Conservation (phyloP, 192 early-diverging fungal genomes). For the Umbelopsis ramanniana region DNA sequence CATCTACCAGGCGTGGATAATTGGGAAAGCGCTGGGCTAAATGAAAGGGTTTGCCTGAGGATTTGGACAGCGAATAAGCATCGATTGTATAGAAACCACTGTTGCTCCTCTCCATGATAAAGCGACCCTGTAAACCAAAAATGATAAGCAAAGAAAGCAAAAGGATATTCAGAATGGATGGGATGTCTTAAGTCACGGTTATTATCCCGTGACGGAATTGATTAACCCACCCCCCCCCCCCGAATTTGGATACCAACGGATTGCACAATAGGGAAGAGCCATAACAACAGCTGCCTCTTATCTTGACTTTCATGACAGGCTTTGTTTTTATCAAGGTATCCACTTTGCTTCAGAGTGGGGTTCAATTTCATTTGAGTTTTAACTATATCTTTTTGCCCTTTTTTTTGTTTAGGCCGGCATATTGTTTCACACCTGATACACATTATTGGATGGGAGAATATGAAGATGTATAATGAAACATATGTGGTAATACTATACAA, state of each 20-base stretch:
- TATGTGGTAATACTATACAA: not conserved
- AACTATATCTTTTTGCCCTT: not conserved
- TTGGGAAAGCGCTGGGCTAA: conserved; percentile 31
- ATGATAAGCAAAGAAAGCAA: not conserved
- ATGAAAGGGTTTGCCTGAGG: conserved; percentile 29
- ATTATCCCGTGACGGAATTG: not conserved
- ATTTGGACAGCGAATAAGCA: conserved; percentile 22
- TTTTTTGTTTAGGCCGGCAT: no score
- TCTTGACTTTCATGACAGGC: not conserved
- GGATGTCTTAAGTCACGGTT: not conserved
- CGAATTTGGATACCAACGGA: not conserved
- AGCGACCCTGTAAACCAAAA: not conserved
- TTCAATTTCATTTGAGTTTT: not conserved
- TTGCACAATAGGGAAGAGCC: not conserved
- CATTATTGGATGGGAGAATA: not conserved
- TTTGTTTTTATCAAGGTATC: no score
- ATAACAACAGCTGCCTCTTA: not conserved
- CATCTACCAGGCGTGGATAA: not conserved
- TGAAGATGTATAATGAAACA: not conserved
- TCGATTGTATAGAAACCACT: conserved; percentile 30
- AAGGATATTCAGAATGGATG: not conserved
- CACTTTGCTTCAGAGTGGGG: not conserved
- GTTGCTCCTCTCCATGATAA: conserved; percentile 12
- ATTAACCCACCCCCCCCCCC: not conserved
- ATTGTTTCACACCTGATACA: no score